Percentiles rank a stretch among this genome's conserved stretches.
phyloP scores from a whole-genome alignment of 2,329 filamentous ascomycete species.

The Neonectria punicea region DNA sequence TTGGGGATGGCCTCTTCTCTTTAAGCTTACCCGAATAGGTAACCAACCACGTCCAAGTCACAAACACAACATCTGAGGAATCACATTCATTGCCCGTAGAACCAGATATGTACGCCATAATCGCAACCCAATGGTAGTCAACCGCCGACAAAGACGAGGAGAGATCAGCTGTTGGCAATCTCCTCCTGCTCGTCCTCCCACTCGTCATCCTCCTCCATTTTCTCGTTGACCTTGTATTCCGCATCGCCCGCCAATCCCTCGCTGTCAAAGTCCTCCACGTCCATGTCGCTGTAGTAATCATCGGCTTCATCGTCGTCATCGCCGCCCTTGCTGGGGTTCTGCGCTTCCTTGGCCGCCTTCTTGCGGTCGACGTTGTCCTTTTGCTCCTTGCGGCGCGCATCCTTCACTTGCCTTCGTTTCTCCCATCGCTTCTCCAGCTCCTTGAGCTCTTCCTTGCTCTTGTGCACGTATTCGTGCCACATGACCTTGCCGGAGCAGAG shows the following conservation, averaged over 20 bases:
- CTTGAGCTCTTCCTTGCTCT: conserved; percentile 80
- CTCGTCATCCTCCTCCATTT: conserved; percentile 60
- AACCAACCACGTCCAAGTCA: not conserved
- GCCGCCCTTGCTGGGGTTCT: conserved; percentile 51
- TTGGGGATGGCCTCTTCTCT: no score
- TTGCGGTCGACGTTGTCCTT: conserved; percentile 93
- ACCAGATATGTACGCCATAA: conserved; percentile 40
- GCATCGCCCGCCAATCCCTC: conserved; percentile 62
- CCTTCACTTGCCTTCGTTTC: conserved; percentile 80
- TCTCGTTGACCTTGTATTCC: conserved; percentile 60
- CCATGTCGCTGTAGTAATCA: conserved; percentile 57
- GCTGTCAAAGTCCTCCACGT: conserved; percentile 62
- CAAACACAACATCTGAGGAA: conserved; percentile 20
- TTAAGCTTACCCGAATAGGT: no score
- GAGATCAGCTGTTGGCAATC: conserved; percentile 44
- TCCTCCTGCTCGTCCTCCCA: conserved; percentile 64
- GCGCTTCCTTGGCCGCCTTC: conserved; percentile 60
- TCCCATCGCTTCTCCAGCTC: conserved; percentile 88
- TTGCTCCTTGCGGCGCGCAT: conserved; percentile 81
- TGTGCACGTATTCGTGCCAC: conserved; percentile 97
- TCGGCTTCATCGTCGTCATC: conserved; percentile 51
- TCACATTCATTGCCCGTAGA: conserved; percentile 39
- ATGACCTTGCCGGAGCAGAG: conserved; percentile 89
- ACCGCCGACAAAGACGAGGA: conserved; percentile 8
- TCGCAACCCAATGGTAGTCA: conserved; percentile 29